phyloP scores from a whole-genome alignment of 108 stramenopile species.

The Aurantiochytrium sp. region DNA sequence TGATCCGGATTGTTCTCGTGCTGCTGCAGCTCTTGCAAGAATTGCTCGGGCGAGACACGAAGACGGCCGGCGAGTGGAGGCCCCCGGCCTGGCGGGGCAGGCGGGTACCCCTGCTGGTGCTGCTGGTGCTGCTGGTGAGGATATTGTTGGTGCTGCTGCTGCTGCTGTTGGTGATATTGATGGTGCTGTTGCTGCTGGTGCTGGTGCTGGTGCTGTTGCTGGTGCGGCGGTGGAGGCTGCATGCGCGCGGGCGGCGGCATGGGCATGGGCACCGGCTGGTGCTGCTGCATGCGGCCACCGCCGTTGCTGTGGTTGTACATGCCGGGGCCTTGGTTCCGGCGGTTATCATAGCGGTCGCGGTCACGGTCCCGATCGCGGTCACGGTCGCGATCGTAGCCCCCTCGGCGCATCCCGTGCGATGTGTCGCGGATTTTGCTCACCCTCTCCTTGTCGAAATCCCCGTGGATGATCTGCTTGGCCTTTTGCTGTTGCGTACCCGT shows the following conservation, averaged over 20 bases:
- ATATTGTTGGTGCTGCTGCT: not conserved
- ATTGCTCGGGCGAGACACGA: not conserved
- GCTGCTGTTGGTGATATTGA: not conserved
- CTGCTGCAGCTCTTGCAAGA: not conserved
- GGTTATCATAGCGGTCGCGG: too few species aligned
- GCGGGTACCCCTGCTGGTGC: not conserved
- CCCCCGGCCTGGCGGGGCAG: not conserved
- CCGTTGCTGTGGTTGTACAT: too few species aligned
- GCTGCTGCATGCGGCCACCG: too few species aligned
- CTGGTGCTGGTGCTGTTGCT: not conserved
- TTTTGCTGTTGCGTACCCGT: not conserved
- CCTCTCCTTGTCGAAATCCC: not conserved
- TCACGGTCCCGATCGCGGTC: too few species aligned
- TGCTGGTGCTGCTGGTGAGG: not conserved
- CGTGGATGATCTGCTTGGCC: slow-evolving; percentile 13
- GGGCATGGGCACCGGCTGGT: too few species aligned
- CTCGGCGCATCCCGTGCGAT: not conserved
- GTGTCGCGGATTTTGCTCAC: not conserved
- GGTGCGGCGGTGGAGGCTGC: not conserved
- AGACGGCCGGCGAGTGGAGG: not conserved
- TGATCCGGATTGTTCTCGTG: not conserved
- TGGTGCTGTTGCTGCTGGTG: not conserved
- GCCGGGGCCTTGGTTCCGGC: too few species aligned
- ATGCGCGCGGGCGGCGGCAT: too few species aligned
- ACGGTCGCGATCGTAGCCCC: too few species aligned